Evolutionary conservation across 257 asterid species (phyloP).

Genomic region (Solanum appendiculatum): DNA sequence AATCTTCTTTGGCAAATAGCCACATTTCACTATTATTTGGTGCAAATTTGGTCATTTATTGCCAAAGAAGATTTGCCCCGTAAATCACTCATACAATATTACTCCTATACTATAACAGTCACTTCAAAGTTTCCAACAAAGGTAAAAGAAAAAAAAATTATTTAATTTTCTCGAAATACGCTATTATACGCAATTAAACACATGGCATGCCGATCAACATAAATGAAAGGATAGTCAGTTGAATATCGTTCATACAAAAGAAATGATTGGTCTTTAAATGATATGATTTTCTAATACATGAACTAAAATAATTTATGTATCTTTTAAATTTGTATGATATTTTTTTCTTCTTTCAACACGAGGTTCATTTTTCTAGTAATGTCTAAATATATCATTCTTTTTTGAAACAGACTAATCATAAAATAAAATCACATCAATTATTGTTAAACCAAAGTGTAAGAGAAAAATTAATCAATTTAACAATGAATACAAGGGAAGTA

Average conservation of each 20-base stretch:
- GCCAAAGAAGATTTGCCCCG: constrained; percentile 8
- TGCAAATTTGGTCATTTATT: not conserved
- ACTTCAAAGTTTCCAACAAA: not conserved
- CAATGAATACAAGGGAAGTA: too few species aligned
- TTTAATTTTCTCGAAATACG: not conserved
- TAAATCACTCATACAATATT: not conserved
- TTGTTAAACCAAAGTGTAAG: too few species aligned
- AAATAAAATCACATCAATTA: too few species aligned
- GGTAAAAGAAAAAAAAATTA: not conserved
- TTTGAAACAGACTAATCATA: too few species aligned
- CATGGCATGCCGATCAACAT: not conserved
- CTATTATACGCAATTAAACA: not conserved
- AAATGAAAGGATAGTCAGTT: not conserved
- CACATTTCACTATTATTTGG: not conserved
- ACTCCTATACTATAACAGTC: not conserved
- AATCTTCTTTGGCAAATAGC: constrained; percentile 1
- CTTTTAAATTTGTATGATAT: too few species aligned
- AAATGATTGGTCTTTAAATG: too few species aligned
- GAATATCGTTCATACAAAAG: not conserved
- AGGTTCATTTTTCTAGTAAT: too few species aligned
- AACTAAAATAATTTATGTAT: too few species aligned
- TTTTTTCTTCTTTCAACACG: too few species aligned
- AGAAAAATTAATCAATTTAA: too few species aligned
- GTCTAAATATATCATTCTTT: too few species aligned
- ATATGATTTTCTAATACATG: too few species aligned